A percentile compares a stretch with the other conserved stretches of the same genome.
Conservation (phyloP, 768 basidiomycete genomes). For the Coprinellus aureogranulatus region DNA sequence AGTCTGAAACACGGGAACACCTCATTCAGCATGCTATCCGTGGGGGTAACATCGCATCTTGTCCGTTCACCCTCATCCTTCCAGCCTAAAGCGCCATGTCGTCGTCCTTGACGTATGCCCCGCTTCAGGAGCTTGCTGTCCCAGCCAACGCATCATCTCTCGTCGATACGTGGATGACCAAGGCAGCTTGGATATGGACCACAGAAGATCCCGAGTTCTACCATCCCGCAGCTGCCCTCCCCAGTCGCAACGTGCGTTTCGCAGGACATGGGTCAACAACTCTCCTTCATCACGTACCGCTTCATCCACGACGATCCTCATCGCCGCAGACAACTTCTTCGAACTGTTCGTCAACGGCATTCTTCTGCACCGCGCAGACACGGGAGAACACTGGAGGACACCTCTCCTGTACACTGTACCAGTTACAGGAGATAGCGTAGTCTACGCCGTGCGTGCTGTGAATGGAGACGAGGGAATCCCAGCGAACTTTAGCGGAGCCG, state of each 20-base stretch:
- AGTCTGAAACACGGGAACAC: no score
- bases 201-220: not conserved
- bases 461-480: not conserved
- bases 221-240: not conserved
- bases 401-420: not conserved
- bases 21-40: no score
- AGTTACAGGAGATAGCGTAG: not conserved
- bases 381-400: not conserved
- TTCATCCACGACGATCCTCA: not conserved
- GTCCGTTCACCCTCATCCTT: no score
- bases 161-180: no score
- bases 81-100: no score
- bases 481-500: not conserved
- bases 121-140: no score
- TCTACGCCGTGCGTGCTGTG: not conserved
- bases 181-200: not conserved
- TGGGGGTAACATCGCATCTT: no score
- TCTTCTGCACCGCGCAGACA: not conserved
- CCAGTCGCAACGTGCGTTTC: not conserved
- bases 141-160: no score
- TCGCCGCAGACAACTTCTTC: not conserved
- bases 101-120: no score
- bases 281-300: not conserved
- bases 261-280: not conserved
- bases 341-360: not conserved